phyloP scores from a whole-genome alignment of 2,329 filamentous ascomycete genomes.

The Bipolaris sorokiniana region DNA sequence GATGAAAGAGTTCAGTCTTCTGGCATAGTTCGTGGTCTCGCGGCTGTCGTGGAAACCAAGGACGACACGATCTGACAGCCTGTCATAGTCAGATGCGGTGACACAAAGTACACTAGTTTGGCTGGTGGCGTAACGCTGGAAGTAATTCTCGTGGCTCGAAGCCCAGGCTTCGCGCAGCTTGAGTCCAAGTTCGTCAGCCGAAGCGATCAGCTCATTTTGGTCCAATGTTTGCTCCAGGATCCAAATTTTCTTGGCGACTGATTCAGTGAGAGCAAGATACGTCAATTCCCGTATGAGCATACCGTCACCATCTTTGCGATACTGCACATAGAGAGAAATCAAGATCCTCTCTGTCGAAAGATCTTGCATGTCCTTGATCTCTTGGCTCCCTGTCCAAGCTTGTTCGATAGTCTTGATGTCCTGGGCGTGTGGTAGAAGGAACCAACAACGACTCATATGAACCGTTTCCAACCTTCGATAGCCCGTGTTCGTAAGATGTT shows the following conservation, averaged over 20 bases:
- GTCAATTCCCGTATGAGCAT: slow-evolving; percentile 1
- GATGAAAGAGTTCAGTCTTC: neutral
- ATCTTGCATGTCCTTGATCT: neutral
- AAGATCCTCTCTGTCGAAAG: neutral
- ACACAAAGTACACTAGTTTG: neutral
- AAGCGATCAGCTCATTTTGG: neutral
- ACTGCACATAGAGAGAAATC: neutral
- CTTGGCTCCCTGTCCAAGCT: neutral
- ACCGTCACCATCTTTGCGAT: neutral
- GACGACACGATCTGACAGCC: neutral
- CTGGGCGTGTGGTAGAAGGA: neutral
- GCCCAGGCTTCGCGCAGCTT: slow-evolving; percentile 2
- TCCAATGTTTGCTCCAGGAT: accelerated
- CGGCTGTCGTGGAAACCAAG: neutral
- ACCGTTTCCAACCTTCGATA: neutral
- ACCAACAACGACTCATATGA: neutral
- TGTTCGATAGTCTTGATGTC: neutral
- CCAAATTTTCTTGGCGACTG: neutral
- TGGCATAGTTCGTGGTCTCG: neutral
- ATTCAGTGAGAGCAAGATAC: slow-evolving; percentile 2
- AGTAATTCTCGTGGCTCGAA: neutral
- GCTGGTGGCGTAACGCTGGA: neutral
- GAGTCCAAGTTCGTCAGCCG: neutral
- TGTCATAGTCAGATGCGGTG: neutral
- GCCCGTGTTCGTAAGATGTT: neutral